A percentile compares a stretch with the other conserved stretches of the same genome.
Conservation (phyloP, 23 red algal genomes). For the Gracilaria gracilis region DNA sequence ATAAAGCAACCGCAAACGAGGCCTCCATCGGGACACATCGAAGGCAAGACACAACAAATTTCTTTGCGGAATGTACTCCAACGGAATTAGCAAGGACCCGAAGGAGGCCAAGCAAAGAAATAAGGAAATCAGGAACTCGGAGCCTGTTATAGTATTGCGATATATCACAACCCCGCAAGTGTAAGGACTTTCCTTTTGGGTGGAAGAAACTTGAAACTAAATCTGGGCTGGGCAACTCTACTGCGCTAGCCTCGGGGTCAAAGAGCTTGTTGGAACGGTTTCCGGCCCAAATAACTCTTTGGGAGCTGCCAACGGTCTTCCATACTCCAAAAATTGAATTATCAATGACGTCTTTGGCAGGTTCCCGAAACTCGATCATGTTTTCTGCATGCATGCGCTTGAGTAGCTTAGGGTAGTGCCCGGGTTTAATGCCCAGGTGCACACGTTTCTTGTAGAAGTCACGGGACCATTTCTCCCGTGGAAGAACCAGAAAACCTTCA, state of each 20-base stretch:
- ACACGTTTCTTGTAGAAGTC: not conserved
- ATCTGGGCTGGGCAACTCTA: constrained; percentile 2
- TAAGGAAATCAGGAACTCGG: no score
- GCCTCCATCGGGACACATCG: not conserved
- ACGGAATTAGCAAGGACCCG: no score
- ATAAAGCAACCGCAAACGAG: not conserved
- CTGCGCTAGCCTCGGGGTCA: not conserved
- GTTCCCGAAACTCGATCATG: constrained; percentile 4
- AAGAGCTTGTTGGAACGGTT: constrained; percentile 3
- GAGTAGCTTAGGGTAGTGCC: constrained; percentile 3
- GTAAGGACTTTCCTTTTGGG: not conserved
- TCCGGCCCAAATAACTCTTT: constrained; percentile 9
- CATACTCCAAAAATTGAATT: constrained; percentile 26
- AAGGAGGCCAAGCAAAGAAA: no score
- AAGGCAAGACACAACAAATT: not conserved
- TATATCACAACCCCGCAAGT: no score
- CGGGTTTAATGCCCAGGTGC: not conserved
- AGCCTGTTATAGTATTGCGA: no score
- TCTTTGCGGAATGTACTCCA: no score
- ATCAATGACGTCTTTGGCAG: not conserved
- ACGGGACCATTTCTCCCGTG: no score
- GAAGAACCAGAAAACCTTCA: no score
- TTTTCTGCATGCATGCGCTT: not conserved
- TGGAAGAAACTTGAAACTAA: not conserved
- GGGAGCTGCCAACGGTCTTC: not conserved